Evolutionary conservation across 2,329 filamentous ascomycete species (phyloP).

Genomic region (Teratosphaeria destructans): DNA sequence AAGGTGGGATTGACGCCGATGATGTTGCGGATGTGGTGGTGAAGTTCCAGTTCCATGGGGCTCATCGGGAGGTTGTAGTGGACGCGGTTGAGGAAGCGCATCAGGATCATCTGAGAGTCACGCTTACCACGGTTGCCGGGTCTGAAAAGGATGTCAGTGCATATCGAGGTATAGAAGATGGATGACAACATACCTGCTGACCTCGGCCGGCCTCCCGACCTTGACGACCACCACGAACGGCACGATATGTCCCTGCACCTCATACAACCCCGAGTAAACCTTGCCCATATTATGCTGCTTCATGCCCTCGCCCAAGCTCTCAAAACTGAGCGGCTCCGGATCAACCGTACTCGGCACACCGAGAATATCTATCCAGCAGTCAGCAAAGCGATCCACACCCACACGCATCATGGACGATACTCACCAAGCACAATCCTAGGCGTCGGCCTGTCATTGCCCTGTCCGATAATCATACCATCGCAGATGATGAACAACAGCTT

Average conservation of each 20-base stretch:
- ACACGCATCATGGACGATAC: background rate
- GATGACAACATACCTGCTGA: conserved; percentile 34
- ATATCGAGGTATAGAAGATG: conserved; percentile 20
- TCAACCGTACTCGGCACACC: conserved; percentile 90
- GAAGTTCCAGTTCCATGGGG: conserved; percentile 93
- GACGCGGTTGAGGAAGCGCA: conserved; percentile 98
- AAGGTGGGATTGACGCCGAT: conserved; percentile 98
- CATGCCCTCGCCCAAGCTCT: conserved; percentile 86
- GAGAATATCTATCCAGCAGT: conserved; percentile 62
- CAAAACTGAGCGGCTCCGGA: conserved; percentile 91
- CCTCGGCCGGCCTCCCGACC: conserved; percentile 75
- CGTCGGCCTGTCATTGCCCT: conserved; percentile 92
- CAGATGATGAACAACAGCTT: conserved; percentile 82
- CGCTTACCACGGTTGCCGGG: conserved; percentile 97
- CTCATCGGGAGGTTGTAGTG: conserved; percentile 97
- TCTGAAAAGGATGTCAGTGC: conserved; percentile 24
- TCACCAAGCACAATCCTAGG: conserved; percentile 65
- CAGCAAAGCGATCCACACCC: background rate
- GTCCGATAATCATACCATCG: conserved; percentile 98
- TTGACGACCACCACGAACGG: conserved; percentile 96
- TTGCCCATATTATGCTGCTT: conserved; percentile 99
- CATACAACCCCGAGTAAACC: conserved; percentile 93
- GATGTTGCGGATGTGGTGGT: conserved; percentile 96
- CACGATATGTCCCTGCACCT: conserved; percentile 95
- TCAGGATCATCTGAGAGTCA: conserved; percentile 96